Evolutionary conservation across 78 protist species (phyloP), one percentile per base, ranked within the genome.

Genomic region (Emiliania huxleyi): DNA sequence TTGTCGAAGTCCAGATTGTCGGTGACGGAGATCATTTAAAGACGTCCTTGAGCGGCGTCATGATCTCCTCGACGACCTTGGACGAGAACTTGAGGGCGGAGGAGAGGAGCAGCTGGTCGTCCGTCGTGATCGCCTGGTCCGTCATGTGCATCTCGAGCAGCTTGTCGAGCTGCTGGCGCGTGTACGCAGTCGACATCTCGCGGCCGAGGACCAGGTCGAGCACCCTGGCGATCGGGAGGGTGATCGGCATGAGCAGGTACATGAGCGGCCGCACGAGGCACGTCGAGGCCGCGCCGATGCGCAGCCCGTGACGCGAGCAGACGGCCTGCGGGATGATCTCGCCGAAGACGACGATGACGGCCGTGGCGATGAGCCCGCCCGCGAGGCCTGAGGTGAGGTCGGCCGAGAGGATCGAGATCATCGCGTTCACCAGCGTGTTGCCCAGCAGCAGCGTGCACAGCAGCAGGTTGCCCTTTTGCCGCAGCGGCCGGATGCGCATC

Each of bases 371-470:
- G 25, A 96, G 40, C 48, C 95, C 94, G 55, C 97, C 98, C 26
- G 92, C 90, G 23, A 95, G 43, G 52, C 98, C 98, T 12, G 94
- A 35, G 29, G 96, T 89, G 33, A 97, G n/a, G 55, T 77, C 87
- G 1, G 97, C 98, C 91, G 96, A 49, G 29, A 97, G 56, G 84
- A 98, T 91, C 8, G 99, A 62, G 87, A 98, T 84, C 48, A 96
- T 56, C 75, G 96, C 49, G 95, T 98, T 98, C 40, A 98, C 99
- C 11, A 93, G 91, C 22, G 97, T 98, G 94, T 98, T 98, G 45
- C 99, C 98, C 48, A 98, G 90, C 73, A 98, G 95, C 11, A 98
- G 91, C 6, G 99, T 98, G 96, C 98, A 97, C 21, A 98, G 95
- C 90, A 98, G 94, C 23, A 96, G 91, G 94, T 98, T 97, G 46